Evolutionary conservation across 164 flowering plant species (phyloP), one percentile per base, ranked within the genome.

Genomic region (Litsea cubeba): DNA sequence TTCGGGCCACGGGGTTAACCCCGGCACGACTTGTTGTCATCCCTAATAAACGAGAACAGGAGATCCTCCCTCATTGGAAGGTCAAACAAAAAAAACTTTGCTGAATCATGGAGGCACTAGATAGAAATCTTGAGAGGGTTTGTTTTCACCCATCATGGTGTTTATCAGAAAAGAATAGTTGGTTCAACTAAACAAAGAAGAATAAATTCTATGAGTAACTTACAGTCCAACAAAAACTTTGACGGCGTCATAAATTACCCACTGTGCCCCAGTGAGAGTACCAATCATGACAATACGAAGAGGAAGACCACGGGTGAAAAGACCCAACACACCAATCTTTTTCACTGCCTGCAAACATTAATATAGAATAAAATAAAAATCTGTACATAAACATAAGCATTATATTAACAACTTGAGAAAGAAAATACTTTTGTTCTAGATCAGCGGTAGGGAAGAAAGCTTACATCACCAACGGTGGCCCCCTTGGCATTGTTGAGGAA

Each of bases 281-380:
- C 97, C 97, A 72, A 92, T 90, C 95, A 92, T 92, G 73, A 92
- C 88, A 83, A 92, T 90, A 77, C 97, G 93, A 51, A 92, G 91
- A 75, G 93, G 95, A 74, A 90, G 97, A 6, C 97, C 97, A 26
- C 95, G 87, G 50, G 97, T 90, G 51, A 88, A 89, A 49, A 92
- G 89, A 75, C 97, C 97, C 92, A 71, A 76, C 70, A 87, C 2
- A 14, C 97, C 97, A 15, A 90, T 50, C 85, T 90, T 86, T 84
- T 89, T 90, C 74, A 92, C 92, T 72, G 97, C 97, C 97, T 92
- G 80, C 74, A 76, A 14, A 74, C 26, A 68, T 62, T 18, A 71
- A 12, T 50, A 22, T 15, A 72, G 60, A 3, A 11, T 25, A 50
- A 62, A 2, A 30, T 17, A 25, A 49, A 49, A 66, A 30, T n/a